Evolutionary conservation across 2,329 filamentous ascomycete genomes (phyloP).

Genomic region (Diaporthe amygdali): DNA sequence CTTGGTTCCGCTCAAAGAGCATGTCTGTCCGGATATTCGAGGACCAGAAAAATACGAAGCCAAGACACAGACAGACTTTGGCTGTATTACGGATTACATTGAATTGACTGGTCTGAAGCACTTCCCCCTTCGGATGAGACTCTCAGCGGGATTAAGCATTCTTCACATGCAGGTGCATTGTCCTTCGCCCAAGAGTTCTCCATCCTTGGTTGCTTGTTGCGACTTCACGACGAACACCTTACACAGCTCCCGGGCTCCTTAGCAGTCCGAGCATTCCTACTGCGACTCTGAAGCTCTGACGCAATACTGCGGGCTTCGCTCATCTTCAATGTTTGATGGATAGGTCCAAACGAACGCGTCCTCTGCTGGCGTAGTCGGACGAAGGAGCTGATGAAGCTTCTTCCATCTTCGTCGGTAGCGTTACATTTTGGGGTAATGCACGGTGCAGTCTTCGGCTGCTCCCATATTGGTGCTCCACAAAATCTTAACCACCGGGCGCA

Average conservation of each 20-base stretch:
- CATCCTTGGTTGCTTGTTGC: background rate
- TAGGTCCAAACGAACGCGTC: background rate
- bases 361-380: background rate
- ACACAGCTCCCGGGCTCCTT: background rate
- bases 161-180: slow-evolving; percentile 5
- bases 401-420: background rate
- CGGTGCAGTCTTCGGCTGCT: slow-evolving; percentile 17
- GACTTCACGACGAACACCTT: background rate
- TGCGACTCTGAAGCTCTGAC: background rate
- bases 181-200: background rate
- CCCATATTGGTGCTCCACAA: slow-evolving; percentile 19
- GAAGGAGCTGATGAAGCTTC: background rate
- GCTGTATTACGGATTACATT: background rate
- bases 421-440: slow-evolving; percentile 11
- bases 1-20: background rate
- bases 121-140: background rate
- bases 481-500: slow-evolving; percentile 22
- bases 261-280: background rate
- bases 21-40: background rate
- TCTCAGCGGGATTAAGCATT: background rate
- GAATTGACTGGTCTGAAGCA: background rate
- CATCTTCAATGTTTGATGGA: background rate
- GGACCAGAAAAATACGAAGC: background rate
- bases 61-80: background rate
- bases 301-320: background rate